Evolutionary conservation across 2,329 filamentous ascomycete genomes (phyloP).

Genomic region (Karstenula rhodostoma): DNA sequence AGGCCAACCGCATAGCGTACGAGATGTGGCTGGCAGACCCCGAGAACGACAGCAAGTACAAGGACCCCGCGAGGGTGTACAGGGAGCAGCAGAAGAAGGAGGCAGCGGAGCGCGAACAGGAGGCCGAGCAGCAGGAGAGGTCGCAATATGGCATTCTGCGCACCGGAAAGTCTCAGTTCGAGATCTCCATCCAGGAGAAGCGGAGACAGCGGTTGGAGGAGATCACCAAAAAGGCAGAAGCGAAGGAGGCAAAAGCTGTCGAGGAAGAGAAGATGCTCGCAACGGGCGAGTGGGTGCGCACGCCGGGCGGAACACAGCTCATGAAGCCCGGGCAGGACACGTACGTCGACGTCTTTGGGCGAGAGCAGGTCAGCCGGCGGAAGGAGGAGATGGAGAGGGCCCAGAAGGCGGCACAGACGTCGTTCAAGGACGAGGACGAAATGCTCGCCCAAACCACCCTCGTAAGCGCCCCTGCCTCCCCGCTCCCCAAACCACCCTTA

Average conservation of each 20-base stretch:
- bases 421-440: conserved; percentile 36
- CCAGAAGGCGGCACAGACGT: conserved; percentile 31
- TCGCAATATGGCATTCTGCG: conserved; percentile 45
- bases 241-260: conserved; percentile 39
- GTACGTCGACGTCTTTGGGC: conserved; percentile 44
- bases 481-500: conserved; percentile 1
- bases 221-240: conserved; percentile 39
- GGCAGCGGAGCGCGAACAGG: conserved; percentile 31
- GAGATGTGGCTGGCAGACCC: conserved; percentile 49
- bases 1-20: conserved; percentile 49
- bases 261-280: conserved; percentile 44
- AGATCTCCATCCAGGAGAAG: conserved; percentile 46
- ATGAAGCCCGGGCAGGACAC: conserved; percentile 47
- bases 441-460: conserved; percentile 43
- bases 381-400: conserved; percentile 41
- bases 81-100: conserved; percentile 45
- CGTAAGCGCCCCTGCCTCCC: conserved; percentile 30
- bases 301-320: conserved; percentile 43
- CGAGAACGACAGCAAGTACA: conserved; percentile 49
- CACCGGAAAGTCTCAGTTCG: conserved; percentile 44
- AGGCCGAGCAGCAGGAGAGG: conserved; percentile 28
- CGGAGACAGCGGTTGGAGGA: conserved; percentile 38
- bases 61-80: conserved; percentile 45
- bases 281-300: conserved; percentile 44
- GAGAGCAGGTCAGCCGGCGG: conserved; percentile 40